Conservation (phyloP, 164 flowering plant genomes). For the Liriodendron chinense region DNA sequence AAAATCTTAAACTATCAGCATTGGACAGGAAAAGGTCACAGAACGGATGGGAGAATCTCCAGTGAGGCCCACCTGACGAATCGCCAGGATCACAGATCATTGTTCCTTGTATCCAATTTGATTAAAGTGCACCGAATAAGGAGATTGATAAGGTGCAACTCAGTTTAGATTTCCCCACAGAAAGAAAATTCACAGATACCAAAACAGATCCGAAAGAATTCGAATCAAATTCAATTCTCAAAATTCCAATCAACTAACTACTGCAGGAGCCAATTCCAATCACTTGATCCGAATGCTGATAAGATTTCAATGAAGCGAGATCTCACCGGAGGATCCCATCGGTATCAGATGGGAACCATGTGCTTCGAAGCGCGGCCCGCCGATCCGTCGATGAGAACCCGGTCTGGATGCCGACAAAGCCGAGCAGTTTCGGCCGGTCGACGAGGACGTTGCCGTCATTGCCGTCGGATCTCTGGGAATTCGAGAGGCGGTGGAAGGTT, state of each 20-base stretch:
- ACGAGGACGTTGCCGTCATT: slow-evolving; percentile 2
- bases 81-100: too few species aligned
- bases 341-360: slow-evolving; percentile 62
- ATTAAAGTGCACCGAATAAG: too few species aligned
- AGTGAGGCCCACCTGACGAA: too few species aligned
- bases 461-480: slow-evolving; percentile 15
- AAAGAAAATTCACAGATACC: background rate
- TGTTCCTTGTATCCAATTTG: too few species aligned
- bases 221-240: background rate
- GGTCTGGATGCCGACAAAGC: slow-evolving; percentile 61
- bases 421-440: slow-evolving; percentile 48
- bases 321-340: slow-evolving; percentile 42
- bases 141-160: too few species aligned
- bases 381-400: slow-evolving; percentile 45
- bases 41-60: too few species aligned
- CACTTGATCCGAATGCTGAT: too few species aligned
- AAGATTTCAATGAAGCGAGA: background rate
- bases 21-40: too few species aligned
- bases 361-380: slow-evolving; percentile 36
- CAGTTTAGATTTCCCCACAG: too few species aligned
- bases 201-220: background rate
- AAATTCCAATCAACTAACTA: background rate
- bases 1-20: too few species aligned
- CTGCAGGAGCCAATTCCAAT: too few species aligned
- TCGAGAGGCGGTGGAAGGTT: slow-evolving; percentile 18